Percentiles rank a stretch among this genome's conserved stretches.
Evolutionary conservation across 2,329 filamentous ascomycete genomes (phyloP).

Genomic region (Diaporthe capsici): DNA sequence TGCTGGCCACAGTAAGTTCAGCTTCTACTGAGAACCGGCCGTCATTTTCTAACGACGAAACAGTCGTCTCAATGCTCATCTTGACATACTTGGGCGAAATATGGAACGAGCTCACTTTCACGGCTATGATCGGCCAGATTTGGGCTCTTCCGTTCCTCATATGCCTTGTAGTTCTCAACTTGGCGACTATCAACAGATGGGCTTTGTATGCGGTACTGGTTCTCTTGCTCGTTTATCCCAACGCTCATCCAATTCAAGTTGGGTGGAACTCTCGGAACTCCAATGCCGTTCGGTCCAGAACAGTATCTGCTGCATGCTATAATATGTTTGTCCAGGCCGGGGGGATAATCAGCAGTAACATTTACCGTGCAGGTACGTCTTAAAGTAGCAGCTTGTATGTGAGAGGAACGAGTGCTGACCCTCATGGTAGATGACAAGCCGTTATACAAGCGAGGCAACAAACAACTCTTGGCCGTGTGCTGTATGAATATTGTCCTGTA

Average conservation of each 20-base stretch:
- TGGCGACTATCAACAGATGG: slow-evolving; percentile 56
- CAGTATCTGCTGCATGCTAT: slow-evolving; percentile 75
- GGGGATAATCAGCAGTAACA: slow-evolving; percentile 58
- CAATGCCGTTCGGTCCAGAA: slow-evolving; percentile 72
- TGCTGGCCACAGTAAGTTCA: slow-evolving; percentile 49
- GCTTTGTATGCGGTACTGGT: slow-evolving; percentile 58
- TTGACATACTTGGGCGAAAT: slow-evolving; percentile 58
- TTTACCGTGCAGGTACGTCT: slow-evolving; percentile 53
- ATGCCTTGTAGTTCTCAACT: slow-evolving; percentile 59
- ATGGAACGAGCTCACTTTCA: slow-evolving; percentile 64
- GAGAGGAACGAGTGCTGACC: slow-evolving; percentile 37
- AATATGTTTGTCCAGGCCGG: slow-evolving; percentile 66
- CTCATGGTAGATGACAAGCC: slow-evolving; percentile 54
- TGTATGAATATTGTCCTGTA: slow-evolving; percentile 51
- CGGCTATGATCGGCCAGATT: slow-evolving; percentile 64
- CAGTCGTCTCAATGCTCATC: slow-evolving; percentile 54
- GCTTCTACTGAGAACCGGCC: not conserved
- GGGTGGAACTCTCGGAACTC: slow-evolving; percentile 69
- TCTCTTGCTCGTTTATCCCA: slow-evolving; percentile 57
- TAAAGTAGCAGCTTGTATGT: too few species aligned
- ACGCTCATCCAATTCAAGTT: slow-evolving; percentile 62
- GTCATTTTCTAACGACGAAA: not conserved
- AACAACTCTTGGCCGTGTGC: slow-evolving; percentile 64
- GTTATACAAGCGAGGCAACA: slow-evolving; percentile 68
- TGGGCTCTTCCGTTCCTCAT: slow-evolving; percentile 74